A percentile compares a stretch with the other conserved stretches of the same genome.
phyloP scores from a whole-genome alignment of 768 basidiomycete species.

The Coprinopsis strossmayeri region DNA sequence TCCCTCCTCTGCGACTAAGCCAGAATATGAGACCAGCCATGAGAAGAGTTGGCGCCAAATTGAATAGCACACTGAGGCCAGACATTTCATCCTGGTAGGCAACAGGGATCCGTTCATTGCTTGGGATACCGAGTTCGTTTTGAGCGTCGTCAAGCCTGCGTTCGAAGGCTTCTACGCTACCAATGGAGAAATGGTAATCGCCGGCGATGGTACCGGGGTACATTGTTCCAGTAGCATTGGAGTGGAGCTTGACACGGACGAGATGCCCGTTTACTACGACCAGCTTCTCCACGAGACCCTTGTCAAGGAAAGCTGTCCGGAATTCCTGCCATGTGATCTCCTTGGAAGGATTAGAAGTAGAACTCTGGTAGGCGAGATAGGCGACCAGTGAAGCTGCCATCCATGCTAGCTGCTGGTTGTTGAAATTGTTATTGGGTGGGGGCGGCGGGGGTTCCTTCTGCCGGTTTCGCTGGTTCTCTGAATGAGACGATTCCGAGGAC shows the following conservation, averaged over 20 bases:
- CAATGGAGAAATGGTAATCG: conserved; percentile 94
- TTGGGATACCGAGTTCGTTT: conserved; percentile 84
- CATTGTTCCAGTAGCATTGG: conserved; percentile 77
- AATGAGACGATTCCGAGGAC: conserved; percentile 26
- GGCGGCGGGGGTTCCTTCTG: conserved; percentile 41
- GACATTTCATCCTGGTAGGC: conserved; percentile 96
- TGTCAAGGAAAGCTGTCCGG: conserved; percentile 92
- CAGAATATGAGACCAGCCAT: conserved; percentile 87
- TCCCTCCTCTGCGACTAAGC: conserved; percentile 68
- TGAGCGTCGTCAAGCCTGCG: conserved; percentile 93
- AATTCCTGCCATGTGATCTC: conserved; percentile 99
- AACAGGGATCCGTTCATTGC: conserved; percentile 91
- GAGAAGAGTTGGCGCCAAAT: conserved; percentile 92
- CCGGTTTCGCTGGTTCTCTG: conserved; percentile 24
- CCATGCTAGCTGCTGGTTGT: conserved; percentile 49
- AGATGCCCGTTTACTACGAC: conserved; percentile 85
- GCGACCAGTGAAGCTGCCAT: conserved; percentile 49
- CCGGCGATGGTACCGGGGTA: conserved; percentile 56
- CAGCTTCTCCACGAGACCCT: conserved; percentile 91
- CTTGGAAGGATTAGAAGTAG: conserved; percentile 49
- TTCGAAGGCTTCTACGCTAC: conserved; percentile 95
- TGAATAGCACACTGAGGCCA: conserved; percentile 70
- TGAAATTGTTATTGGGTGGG: conserved; percentile 37
- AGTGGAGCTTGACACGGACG: conserved; percentile 89
- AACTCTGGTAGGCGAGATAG: conserved; percentile 60